A percentile compares a stretch with the other conserved stretches of the same genome.
phyloP scores from a whole-genome alignment of 345 rosid species.

The Arabidopsis suecica region DNA sequence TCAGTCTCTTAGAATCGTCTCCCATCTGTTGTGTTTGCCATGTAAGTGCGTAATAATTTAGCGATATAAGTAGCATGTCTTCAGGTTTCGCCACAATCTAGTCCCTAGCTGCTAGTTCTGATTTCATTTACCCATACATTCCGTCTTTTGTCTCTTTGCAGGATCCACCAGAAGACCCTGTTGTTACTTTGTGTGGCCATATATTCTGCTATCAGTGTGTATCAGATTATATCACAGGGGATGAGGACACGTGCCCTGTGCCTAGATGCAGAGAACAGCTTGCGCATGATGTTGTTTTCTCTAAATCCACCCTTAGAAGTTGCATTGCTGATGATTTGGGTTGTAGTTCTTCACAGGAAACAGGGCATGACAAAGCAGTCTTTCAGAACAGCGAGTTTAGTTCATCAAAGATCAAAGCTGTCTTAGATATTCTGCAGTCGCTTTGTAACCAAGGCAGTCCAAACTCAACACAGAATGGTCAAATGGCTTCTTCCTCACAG shows the following conservation, averaged over 20 bases:
- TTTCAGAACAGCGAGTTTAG: slow-evolving; percentile 56
- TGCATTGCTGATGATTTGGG: slow-evolving; percentile 53
- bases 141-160: slow-evolving; percentile 49
- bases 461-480: slow-evolving; percentile 46
- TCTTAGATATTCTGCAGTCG: slow-evolving; percentile 67
- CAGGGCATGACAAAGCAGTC: slow-evolving; percentile 49
- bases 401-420: slow-evolving; percentile 82
- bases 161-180: slow-evolving; percentile 95
- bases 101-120: slow-evolving; percentile 6
- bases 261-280: slow-evolving; percentile 70
- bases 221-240: slow-evolving; percentile 74
- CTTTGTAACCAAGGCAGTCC: slow-evolving; percentile 48
- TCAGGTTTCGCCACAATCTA: slow-evolving; percentile 26
- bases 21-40: slow-evolving; percentile 71
- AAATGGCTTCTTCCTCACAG: slow-evolving; percentile 40
- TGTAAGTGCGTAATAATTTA: slow-evolving; percentile 56
- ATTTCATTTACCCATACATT: slow-evolving; percentile 11
- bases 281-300: slow-evolving; percentile 74
- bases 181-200: slow-evolving; percentile 86
- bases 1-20: slow-evolving; percentile 55
- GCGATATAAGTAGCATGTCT: slow-evolving; percentile 1
- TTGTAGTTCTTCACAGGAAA: slow-evolving; percentile 49
- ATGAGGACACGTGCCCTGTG: slow-evolving; percentile 81
- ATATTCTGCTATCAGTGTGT: slow-evolving; percentile 93
- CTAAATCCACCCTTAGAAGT: slow-evolving; percentile 70